Evolutionary conservation across 805 yeast species (phyloP).

Genomic region (Diddensiella caesifluorescens): DNA sequence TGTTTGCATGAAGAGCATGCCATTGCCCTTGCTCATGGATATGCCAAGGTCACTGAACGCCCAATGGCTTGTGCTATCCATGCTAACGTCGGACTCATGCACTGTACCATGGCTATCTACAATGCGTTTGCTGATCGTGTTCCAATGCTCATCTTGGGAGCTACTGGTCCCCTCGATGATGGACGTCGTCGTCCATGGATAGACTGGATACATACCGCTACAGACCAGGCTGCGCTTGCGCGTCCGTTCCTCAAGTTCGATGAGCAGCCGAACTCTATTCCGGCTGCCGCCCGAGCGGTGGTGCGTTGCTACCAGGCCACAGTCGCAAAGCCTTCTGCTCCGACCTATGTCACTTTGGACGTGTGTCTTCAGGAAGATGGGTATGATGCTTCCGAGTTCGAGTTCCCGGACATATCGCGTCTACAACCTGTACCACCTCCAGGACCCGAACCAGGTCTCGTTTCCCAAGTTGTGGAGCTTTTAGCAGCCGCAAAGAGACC

Average conservation of each 20-base stretch:
- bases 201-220: slow-evolving; percentile 5
- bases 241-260: slow-evolving; percentile 6
- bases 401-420: slow-evolving; percentile 2
- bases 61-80: slow-evolving; percentile 7
- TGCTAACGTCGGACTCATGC: slow-evolving; percentile 6
- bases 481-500: slow-evolving; percentile 3
- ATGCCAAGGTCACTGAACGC: slow-evolving; percentile 4
- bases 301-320: slow-evolving; percentile 6
- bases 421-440: slow-evolving; percentile 3
- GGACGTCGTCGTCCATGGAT: slow-evolving; percentile 6
- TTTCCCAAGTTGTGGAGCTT: background rate
- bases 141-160: slow-evolving; percentile 5
- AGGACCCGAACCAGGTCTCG: slow-evolving; percentile 3
- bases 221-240: slow-evolving; percentile 5
- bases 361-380: slow-evolving; percentile 6
- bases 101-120: slow-evolving; percentile 6
- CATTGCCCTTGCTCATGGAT: slow-evolving; percentile 5
- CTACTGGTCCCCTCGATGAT: slow-evolving; percentile 5
- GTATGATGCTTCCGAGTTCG: background rate
- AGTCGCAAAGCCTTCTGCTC: slow-evolving; percentile 3
- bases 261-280: slow-evolving; percentile 5
- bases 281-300: slow-evolving; percentile 7
- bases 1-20: slow-evolving; percentile 7
- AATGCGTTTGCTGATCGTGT: slow-evolving; percentile 7
- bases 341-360: slow-evolving; percentile 4